Evolutionary conservation across 2,329 filamentous ascomycete species (phyloP).

Genomic region (Epichloe baconii): DNA sequence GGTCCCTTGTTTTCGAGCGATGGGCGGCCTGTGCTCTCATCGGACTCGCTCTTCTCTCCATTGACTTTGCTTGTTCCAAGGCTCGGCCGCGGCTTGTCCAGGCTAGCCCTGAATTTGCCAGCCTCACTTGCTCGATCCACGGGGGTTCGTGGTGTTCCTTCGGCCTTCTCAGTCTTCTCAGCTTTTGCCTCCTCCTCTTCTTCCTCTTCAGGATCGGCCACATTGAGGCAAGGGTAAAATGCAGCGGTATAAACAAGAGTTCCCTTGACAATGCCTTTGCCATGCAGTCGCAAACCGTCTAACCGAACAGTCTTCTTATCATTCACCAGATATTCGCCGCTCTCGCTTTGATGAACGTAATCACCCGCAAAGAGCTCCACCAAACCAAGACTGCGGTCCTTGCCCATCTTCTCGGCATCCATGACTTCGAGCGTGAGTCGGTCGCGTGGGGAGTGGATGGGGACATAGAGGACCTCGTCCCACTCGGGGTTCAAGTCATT

Average conservation of each 20-base stretch:
- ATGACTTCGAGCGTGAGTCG: constrained; percentile 85
- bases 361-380: constrained; percentile 67
- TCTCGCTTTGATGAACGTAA: constrained; percentile 64
- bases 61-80: background rate
- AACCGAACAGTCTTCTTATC: constrained; percentile 59
- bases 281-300: constrained; percentile 60
- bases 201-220: constrained; percentile 82
- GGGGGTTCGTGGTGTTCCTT: constrained; percentile 4
- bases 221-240: constrained; percentile 81
- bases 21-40: constrained; percentile 17
- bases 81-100: constrained; percentile 14
- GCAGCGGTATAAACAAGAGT: constrained; percentile 67
- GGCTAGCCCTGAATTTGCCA: constrained; percentile 30
- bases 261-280: constrained; percentile 65
- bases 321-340: constrained; percentile 67
- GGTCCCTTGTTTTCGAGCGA: constrained; percentile 35
- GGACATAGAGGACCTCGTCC: constrained; percentile 91
- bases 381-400: constrained; percentile 75
- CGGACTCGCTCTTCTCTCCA: constrained; percentile 16
- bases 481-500: constrained; percentile 93
- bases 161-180: constrained; percentile 2
- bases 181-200: constrained; percentile 38
- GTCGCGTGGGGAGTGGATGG: constrained; percentile 74
- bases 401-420: constrained; percentile 87
- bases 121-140: constrained; percentile 18